Conservation (phyloP, 495 filamentous ascomycete genomes). For the Neurospora discreta region DNA sequence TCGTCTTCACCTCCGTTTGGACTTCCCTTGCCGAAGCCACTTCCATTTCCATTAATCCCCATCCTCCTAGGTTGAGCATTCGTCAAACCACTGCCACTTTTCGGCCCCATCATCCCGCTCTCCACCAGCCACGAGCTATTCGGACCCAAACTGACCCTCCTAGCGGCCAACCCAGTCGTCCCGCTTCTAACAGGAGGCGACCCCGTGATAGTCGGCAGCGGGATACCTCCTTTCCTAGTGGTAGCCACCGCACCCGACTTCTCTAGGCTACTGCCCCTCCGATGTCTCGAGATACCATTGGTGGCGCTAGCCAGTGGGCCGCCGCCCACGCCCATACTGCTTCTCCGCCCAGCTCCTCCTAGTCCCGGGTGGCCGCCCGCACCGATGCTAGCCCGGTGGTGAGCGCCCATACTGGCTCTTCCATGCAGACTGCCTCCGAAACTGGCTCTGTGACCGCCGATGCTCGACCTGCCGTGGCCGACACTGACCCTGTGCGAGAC, state of each 20-base stretch:
- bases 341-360: background rate
- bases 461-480: background rate
- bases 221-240: background rate
- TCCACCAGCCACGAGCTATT: background rate
- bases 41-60: background rate
- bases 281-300: constrained; percentile 34
- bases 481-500: background rate
- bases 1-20: background rate
- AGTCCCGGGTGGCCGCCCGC: background rate
- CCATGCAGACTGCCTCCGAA: background rate
- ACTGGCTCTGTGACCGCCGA: background rate
- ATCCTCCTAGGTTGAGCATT: constrained; percentile 8
- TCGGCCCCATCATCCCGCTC: constrained; percentile 25
- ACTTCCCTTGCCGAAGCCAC: background rate
- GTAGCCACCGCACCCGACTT: constrained; percentile 19
- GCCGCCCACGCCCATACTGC: background rate
- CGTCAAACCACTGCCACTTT: constrained; percentile 21
- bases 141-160: background rate
- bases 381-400: background rate
- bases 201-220: constrained; percentile 32
- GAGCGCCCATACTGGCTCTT: background rate
- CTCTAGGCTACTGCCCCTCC: constrained; percentile 21
- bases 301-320: constrained; percentile 27
- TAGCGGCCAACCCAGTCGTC: constrained; percentile 1
- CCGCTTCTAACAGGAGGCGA: constrained; percentile 22